Evolutionary conservation across 495 filamentous ascomycete species (phyloP).

Genomic region (Penicillium manginii): DNA sequence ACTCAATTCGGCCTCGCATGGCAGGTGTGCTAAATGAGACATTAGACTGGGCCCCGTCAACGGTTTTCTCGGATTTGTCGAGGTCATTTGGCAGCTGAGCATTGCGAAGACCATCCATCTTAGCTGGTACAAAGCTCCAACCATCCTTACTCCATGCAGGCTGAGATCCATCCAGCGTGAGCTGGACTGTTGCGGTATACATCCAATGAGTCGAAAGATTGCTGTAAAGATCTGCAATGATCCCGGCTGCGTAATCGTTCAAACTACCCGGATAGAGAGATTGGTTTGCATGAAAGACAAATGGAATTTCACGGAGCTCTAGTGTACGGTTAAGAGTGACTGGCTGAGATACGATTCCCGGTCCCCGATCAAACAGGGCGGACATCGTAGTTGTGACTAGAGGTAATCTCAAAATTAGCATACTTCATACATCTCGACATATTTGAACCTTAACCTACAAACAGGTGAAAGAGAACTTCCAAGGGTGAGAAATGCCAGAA

Average conservation of each 20-base stretch:
- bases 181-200: conserved; percentile 38
- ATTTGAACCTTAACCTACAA: conserved; percentile 28
- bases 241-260: conserved; percentile 9
- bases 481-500: conserved; percentile 33
- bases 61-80: not conserved
- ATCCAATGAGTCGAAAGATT: conserved; percentile 30
- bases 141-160: conserved; percentile 41
- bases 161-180: conserved; percentile 33
- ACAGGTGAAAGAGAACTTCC: conserved; percentile 34
- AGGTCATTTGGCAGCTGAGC: not conserved
- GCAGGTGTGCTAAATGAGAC: conserved; percentile 33
- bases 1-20: conserved; percentile 34
- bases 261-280: conserved; percentile 5
- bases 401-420: not conserved
- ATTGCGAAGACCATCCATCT: conserved; percentile 2
- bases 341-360: conserved; percentile 15
- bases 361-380: conserved; percentile 31
- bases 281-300: conserved; percentile 9
- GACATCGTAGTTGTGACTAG: conserved; percentile 45
- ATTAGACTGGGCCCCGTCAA: conserved; percentile 17
- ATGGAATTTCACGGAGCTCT: conserved; percentile 24
- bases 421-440: too few species aligned
- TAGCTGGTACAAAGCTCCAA: conserved; percentile 38
- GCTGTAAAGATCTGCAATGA: conserved; percentile 15
- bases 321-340: conserved; percentile 17